Conservation (phyloP, 2,329 filamentous ascomycete species). For the Cadophora luteo-olivacea region DNA sequence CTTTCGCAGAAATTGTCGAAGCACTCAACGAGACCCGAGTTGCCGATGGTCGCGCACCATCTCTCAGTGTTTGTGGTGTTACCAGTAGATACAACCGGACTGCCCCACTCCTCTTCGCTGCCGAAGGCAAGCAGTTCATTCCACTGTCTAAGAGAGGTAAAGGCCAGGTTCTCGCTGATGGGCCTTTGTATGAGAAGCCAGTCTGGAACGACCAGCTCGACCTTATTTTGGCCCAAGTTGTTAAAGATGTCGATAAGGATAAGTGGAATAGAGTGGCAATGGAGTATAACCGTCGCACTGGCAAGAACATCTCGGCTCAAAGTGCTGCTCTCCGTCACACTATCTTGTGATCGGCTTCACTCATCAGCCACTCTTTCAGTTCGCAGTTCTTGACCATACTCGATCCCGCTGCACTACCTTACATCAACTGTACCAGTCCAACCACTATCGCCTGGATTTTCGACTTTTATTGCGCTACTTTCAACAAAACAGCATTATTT, state of each 20-base stretch:
- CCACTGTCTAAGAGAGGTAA: slow-evolving; percentile 34
- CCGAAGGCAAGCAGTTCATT: slow-evolving; percentile 38
- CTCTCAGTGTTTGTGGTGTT: slow-evolving; percentile 36
- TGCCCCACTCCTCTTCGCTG: slow-evolving; percentile 41
- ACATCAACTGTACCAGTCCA: not conserved
- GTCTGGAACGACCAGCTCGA: slow-evolving; percentile 36
- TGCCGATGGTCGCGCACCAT: slow-evolving; percentile 29
- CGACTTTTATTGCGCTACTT: not conserved
- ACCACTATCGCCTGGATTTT: not conserved
- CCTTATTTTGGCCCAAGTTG: slow-evolving; percentile 27
- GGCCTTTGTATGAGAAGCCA: not conserved
- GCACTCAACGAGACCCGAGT: slow-evolving; percentile 37
- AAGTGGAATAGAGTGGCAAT: slow-evolving; percentile 38
- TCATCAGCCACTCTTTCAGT: not conserved
- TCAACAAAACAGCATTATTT: not conserved
- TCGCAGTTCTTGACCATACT: not conserved
- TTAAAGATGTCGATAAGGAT: slow-evolving; percentile 29
- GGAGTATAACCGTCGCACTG: slow-evolving; percentile 28
- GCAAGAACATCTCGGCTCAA: slow-evolving; percentile 21
- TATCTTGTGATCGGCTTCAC: slow-evolving; percentile 18
- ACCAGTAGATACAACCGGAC: slow-evolving; percentile 43
- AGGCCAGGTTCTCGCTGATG: not conserved
- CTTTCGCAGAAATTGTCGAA: slow-evolving; percentile 37
- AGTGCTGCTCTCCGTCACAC: slow-evolving; percentile 25
- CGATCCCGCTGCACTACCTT: not conserved